Evolutionary conservation across 345 rosid species (phyloP), one percentile per base, ranked within the genome.

Genomic region (Hypericum androsaemum): DNA sequence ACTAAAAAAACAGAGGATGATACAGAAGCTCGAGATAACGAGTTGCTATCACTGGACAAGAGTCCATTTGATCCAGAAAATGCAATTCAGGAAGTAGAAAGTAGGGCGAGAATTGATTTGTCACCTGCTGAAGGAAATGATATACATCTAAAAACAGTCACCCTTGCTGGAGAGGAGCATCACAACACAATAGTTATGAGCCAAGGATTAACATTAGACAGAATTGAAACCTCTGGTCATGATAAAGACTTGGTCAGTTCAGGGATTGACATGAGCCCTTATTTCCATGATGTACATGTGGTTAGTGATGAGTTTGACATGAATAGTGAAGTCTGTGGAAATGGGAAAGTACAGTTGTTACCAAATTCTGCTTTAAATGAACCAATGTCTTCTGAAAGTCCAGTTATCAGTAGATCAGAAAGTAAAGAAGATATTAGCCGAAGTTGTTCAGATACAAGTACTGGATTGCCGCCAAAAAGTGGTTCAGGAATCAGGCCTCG

Each of bases 261-360:
- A 17, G 57, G 8, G 17, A 44, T 14, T 37, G 58, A n/a, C 39
- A 14, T 37, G 28, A 71, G 59, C 49, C 47, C 53, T 46, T 43
- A 5, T 65, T 64, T 75, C 43, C 74, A 71, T 39, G 80, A 87
- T 70, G 77, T 78, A 57, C 80, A 66, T 72, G 81, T 79, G 22
- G 60, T 84, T 61, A 84, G 81, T 53, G 84, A 72, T 59, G 65
- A 74, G 52, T 57, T 36, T 38, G 59, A 64, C 43, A 0, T 35
- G 51, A 10, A 10, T 8, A 39, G 42, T 54, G 68, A 54, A 64
- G 61, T 58, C 11, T 56, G 12, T 43, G 54, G 40, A 55, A 52
- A 57, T 50, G 70, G 48, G 51, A 63, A 54, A 11, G 67, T 57
- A 50, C 61, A 59, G 15, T 35, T 10, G 13, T 47, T 65, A 32